Evolutionary conservation across 2,329 filamentous ascomycete species (phyloP), one percentile per base, ranked within the genome.

Genomic region (Fusarium concolor): DNA sequence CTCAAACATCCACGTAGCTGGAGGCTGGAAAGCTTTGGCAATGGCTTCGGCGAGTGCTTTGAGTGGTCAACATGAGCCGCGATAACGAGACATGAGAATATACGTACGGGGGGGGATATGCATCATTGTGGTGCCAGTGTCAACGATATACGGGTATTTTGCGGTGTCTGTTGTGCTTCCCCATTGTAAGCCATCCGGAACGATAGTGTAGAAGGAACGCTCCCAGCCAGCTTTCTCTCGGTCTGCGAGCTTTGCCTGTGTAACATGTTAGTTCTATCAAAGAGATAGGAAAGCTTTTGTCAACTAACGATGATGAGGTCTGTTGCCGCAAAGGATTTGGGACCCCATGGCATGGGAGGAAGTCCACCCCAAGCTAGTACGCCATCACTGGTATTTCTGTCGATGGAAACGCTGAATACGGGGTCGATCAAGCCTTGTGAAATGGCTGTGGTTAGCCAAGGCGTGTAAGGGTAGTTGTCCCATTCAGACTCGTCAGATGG

Each of bases 201-300:
- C 76, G 56, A 86, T 80, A 18, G 85, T 86, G 68, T 87, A 87
- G 72, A 84, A 86, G 4, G 84, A 85, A 60, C 83, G 82, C 59
- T 80, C 74, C 74, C 76, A 84, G 2, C 81, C 75, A 7, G 82
- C 81, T 55, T 77, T 76, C 3, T 76, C 70, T 20, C 77, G 71
- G 7, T 74, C 72, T 17, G 76, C 78, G 33, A 86, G 75, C 47
- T 83, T 82, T 41, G 82, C 81, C 84, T 86, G 20, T 24, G 10
- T 12, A 20, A 29, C 35, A 12, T 31, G 39, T 66, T 12, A 68
- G 45, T 28, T 14, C 39, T 24, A 11, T 14, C 14, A n/a, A 52
- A 12, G 11, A 20, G 10, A 18, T 29, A 10, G 9, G 31, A 9
- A 18, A 15, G 18, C 5, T 22, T 22, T 12, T 6, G 18, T 28